Conservation (phyloP, 768 basidiomycete genomes). For the Mycena galopus region DNA sequence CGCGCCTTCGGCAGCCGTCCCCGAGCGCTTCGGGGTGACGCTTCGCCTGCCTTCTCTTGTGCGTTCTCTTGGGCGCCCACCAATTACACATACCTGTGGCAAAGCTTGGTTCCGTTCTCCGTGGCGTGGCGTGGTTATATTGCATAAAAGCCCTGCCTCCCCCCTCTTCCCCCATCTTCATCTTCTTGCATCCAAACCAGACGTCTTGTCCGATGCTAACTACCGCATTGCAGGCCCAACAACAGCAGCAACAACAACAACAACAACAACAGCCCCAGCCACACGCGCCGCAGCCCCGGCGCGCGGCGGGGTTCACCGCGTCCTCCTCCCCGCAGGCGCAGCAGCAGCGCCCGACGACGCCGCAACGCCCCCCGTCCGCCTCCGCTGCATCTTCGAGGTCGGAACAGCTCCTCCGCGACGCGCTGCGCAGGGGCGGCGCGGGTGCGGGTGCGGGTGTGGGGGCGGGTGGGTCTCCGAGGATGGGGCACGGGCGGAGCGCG, state of each 20-base stretch:
- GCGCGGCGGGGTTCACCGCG: too few species aligned
- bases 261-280: background rate
- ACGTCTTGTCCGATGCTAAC: too few species aligned
- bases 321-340: background rate
- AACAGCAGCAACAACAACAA: background rate
- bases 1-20: too few species aligned
- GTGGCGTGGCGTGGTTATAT: too few species aligned
- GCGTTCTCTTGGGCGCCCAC: too few species aligned
- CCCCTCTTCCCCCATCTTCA: too few species aligned
- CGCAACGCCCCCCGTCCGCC: background rate
- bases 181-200: too few species aligned
- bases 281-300: background rate
- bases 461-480: background rate
- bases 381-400: slow-evolving; percentile 35
- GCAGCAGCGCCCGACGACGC: slow-evolving; percentile 38
- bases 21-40: too few species aligned
- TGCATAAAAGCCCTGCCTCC: too few species aligned
- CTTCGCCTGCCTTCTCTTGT: too few species aligned
- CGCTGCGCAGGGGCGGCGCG: slow-evolving; percentile 11
- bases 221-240: background rate
- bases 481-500: background rate
- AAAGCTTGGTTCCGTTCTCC: too few species aligned
- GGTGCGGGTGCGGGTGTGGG: background rate
- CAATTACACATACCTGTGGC: too few species aligned
- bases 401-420: slow-evolving; percentile 30